Base-by-base conservation (phyloP, 805 yeast genomes). In the Yamadazyma ubonensis region DNA sequence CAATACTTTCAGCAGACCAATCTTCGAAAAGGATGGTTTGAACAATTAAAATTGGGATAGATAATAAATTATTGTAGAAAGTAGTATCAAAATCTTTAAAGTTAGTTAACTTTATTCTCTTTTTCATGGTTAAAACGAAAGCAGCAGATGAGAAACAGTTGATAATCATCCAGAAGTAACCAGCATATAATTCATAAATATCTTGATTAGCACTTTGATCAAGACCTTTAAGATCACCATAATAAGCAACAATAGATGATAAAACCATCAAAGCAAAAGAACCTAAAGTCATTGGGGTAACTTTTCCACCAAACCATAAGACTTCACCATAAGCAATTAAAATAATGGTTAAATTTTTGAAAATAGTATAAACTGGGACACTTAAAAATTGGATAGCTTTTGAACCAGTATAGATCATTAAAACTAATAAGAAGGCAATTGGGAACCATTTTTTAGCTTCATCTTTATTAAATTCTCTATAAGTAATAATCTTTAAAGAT, bases 291-390 rank as follows among this genome's bases (percentile, higher is more conserved):
- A 90, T 82, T 27, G 90, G 65, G 39, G 96, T 81, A 54, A 91
- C 96, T 46, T 73, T 67, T 49, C 97, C 97, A 46, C 96, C 96
- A 57, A 91, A 93, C 95, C 96, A 91, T 46, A 93, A 54, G 25
- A 91, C 97, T 70, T 93, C 99, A 71, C 98, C 98, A 63, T 93
- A 93, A 25, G 99, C 98, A 63, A 93, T 93, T 59, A 93, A 72
- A 51, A 93, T 91, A 59, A 93, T 93, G 46, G 99, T 91, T 66
- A 93, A 79, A 70, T 93, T 93, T 77, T 93, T 93, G 83, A 93
- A 93, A 54, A 93, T 91, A 50, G 99, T 93, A 76, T 89, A 93
- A 43, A 93, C 96, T 38, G 99, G 99, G 44, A 93, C 90, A 38
- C 91, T 73, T 59, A 93, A 79, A 69, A 68, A 88, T 67, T 88